Evolutionary conservation across 2,329 filamentous ascomycete genomes (phyloP).

Genomic region (Alternaria conjuncta): DNA sequence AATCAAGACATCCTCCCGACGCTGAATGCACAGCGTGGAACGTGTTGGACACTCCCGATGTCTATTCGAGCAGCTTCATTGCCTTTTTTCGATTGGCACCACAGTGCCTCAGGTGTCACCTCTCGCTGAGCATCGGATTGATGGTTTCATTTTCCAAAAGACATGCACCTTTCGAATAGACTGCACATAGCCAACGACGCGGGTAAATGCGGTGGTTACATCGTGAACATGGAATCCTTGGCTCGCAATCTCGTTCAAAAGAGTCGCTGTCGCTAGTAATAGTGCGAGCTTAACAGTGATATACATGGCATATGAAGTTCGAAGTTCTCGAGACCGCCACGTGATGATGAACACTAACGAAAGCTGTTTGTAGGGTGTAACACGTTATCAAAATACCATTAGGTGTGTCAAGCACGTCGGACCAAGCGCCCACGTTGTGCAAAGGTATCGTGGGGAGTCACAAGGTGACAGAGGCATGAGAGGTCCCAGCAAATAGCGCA

Average conservation of each 20-base stretch:
- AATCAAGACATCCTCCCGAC: neutral
- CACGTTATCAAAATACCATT: too few species aligned
- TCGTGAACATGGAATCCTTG: neutral
- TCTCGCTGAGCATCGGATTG: too few species aligned
- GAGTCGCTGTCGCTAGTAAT: neutral
- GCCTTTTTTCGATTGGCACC: neutral
- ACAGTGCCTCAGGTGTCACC: neutral
- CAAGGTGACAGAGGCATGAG: neutral
- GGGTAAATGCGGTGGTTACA: neutral
- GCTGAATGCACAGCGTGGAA: neutral
- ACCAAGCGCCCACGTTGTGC: neutral
- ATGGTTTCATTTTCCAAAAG: too few species aligned
- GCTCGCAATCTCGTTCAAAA: neutral
- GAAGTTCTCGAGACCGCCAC: neutral
- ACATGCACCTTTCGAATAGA: neutral
- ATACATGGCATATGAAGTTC: neutral
- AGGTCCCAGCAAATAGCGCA: neutral
- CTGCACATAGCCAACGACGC: neutral
- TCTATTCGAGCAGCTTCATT: neutral
- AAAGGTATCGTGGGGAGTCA: neutral
- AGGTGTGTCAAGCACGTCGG: neutral
- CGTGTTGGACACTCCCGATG: neutral
- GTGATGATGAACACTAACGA: neutral
- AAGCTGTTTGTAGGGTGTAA: neutral
- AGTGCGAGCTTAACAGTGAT: neutral